Conservation (phyloP, 2,329 filamentous ascomycete species). For the Trichoderma asperellum region DNA sequence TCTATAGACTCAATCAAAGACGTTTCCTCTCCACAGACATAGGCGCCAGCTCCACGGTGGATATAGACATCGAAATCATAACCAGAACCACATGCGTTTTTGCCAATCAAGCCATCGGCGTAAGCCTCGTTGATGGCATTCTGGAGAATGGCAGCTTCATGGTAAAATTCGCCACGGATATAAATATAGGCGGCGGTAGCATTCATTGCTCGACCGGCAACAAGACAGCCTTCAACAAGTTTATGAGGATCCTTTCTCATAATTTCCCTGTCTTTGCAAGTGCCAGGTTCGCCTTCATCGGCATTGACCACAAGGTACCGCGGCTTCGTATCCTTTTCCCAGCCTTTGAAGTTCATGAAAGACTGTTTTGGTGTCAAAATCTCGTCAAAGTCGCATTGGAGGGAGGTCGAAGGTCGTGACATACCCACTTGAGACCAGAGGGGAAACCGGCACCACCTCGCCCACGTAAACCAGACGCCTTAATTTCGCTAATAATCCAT, state of each 20-base stretch:
- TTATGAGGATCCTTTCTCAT: constrained; percentile 99
- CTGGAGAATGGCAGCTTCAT: constrained; percentile 92
- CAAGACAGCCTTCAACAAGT: constrained; percentile 93
- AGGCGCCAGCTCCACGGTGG: constrained; percentile 95
- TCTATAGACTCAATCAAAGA: constrained; percentile 97
- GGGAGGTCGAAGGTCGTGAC: constrained; percentile 35
- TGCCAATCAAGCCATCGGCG: constrained; percentile 89
- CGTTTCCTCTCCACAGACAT: constrained; percentile 98
- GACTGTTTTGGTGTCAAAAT: constrained; percentile 60
- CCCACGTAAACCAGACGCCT: constrained; percentile 91
- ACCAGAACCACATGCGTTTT: constrained; percentile 95
- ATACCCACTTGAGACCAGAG: constrained; percentile 97
- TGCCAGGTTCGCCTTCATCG: constrained; percentile 97
- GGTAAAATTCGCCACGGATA: constrained; percentile 97
- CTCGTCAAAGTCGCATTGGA: background rate
- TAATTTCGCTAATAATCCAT: constrained; percentile 98
- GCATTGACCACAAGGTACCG: constrained; percentile 98
- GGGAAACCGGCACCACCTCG: constrained; percentile 98
- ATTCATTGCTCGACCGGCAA: constrained; percentile 98
- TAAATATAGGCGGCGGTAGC: constrained; percentile 98
- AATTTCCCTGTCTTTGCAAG: constrained; percentile 99
- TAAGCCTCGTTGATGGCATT: constrained; percentile 98
- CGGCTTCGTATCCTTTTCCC: constrained; percentile 96
- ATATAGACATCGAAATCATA: constrained; percentile 98
- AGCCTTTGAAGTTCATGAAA: constrained; percentile 99